Evolutionary conservation across 805 yeast species (phyloP), one percentile per base, ranked within the genome.

Genomic region (Dipodascus albidus): DNA sequence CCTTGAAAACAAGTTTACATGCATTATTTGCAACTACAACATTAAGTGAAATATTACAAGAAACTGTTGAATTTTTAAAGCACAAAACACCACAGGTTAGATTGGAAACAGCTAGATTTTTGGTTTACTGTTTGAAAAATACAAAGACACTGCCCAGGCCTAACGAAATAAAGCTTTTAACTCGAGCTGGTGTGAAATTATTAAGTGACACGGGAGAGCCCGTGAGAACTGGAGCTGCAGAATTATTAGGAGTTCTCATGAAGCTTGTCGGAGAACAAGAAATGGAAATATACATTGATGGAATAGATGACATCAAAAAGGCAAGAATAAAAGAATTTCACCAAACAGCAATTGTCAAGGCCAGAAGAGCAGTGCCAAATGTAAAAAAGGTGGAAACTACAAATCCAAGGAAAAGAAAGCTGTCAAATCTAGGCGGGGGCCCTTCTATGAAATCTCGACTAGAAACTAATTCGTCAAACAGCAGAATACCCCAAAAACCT

Each of bases 61-160:
- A 80, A 2, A 71, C 82, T 0, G 57, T 85, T 6, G 74, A 70
- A 23, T 80, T 79, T 38, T 75, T 85, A 78, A 73, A 72, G 44
- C 87, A 86, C 67, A 88, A 86, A 67, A 85, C 87, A 1, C 97
- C 98, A 0, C 93, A 82, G 61, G 79, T 87, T 23, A 82, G 82
- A 62, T 76, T 83, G 50, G 88, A 88, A 52, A 68, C 85, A n/a
- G 74, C 84, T 6, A 77, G 75, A 58, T 85, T 76, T 60, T 70
- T 89, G 31, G 77, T 76, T 47, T 74, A 86, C 59, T 79, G 90
- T 61, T 71, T 91, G 59, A 73, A 75, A 21, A 69, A 70, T 20
- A 74, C 87, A 0, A 62, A 66, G 15, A 57, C 56, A 0, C 61
- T 74, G 0, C 95, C 95, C 3, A 68, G 69, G 2, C 64, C 71